These are phyloP conservation scores for Candida endomychidarum DNA, from an alignment of 805 yeast genomes.

Conservation along the genomic window DNA sequence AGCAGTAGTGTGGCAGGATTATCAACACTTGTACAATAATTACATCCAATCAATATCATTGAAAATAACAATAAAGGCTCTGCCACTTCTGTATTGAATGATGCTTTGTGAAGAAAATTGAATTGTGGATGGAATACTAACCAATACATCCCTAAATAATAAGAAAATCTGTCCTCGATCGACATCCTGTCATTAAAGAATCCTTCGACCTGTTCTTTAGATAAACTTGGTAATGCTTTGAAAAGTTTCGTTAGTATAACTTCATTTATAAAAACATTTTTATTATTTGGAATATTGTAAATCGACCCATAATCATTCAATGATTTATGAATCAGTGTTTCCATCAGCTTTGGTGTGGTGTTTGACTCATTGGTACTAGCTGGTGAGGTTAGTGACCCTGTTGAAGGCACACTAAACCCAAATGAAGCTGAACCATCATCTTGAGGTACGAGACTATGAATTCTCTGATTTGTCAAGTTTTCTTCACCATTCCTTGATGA, in stretches of 20 bases:
- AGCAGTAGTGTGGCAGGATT: conserved; percentile 11
- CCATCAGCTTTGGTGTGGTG: conserved; percentile 6
- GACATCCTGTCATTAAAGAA: conserved; percentile 23
- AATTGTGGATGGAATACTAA: conserved; percentile 57
- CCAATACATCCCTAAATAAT: conserved; percentile 51
- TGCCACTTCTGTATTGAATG: conserved; percentile 49
- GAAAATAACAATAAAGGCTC: conserved; percentile 52
- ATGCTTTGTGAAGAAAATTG: conserved; percentile 58
- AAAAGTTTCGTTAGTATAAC: conserved; percentile 35
- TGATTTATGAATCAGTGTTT: not conserved
- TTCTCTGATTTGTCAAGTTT: not conserved
- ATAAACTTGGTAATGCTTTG: conserved; percentile 28
- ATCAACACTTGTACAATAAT: conserved; percentile 26
- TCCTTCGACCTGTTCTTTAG: conserved; percentile 25
- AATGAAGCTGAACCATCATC: conserved; percentile 3
- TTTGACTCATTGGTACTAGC: conserved; percentile 23
- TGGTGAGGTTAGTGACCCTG: conserved; percentile 34
- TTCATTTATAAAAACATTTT: conserved; percentile 40
- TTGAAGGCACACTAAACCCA: conserved; percentile 20
- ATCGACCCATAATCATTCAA: conserved; percentile 16
- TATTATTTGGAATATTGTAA: conserved; percentile 25
- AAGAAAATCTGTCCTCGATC: conserved; percentile 34
- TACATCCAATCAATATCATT: conserved; percentile 59
- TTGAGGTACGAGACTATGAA: not conserved
- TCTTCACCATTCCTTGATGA: not conserved